phyloP scores from a whole-genome alignment of 228 moss, liverwort and hornwort genomes.

The Sphagnum magellanicum region DNA sequence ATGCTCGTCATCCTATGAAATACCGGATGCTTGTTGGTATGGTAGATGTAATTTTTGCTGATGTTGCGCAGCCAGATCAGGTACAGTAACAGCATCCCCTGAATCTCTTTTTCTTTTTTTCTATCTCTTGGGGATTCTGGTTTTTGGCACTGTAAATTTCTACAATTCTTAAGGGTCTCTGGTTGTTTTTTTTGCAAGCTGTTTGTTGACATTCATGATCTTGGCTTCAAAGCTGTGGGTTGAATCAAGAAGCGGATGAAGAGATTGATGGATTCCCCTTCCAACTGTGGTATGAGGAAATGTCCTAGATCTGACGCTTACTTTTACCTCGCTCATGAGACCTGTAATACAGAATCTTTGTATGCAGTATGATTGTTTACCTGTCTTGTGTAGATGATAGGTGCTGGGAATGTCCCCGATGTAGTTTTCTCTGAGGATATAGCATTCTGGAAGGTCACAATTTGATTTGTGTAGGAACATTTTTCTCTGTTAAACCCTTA shows the following conservation, averaged over 20 bases:
- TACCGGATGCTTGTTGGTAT: slow-evolving; percentile 94
- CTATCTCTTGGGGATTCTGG: no score
- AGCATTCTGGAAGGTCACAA: no score
- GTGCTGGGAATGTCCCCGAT: no score
- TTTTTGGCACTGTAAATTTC: no score
- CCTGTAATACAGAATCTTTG: neutral
- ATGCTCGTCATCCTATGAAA: slow-evolving; percentile 72
- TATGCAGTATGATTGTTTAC: neutral
- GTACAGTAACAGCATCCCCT: slow-evolving; percentile 4
- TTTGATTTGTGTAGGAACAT: neutral
- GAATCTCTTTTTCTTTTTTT: neutral
- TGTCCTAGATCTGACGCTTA: slow-evolving; percentile 65
- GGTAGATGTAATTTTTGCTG: slow-evolving; percentile 91
- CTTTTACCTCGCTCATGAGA: neutral
- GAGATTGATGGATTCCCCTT: slow-evolving; percentile 58
- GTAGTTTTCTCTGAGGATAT: no score
- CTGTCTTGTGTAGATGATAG: no score
- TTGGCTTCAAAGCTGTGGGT: no score
- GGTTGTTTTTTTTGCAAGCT: no score
- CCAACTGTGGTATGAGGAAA: slow-evolving; percentile 47
- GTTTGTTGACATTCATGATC: no score
- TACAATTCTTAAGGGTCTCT: no score
- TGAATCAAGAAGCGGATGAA: slow-evolving; percentile 27
- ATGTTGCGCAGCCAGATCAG: slow-evolving; percentile 94
- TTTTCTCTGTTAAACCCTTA: neutral